Evolutionary conservation across 208 protist genomes (phyloP), one percentile per base, ranked within the genome.

Genomic region (Trypanosoma brucei): DNA sequence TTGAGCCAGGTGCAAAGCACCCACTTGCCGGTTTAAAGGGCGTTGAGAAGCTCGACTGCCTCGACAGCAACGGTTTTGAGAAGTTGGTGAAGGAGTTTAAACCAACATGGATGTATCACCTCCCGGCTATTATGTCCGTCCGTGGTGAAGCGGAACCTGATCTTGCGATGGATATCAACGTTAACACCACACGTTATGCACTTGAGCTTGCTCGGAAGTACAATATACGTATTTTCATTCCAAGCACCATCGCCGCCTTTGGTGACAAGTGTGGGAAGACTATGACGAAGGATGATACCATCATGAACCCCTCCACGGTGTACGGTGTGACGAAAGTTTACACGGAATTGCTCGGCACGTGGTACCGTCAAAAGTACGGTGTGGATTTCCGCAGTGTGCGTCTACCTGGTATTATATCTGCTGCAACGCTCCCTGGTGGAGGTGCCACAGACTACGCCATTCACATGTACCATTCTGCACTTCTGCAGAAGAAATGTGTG

Each of bases 241-340:
- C 93, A 8, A 88, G 75, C 34, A 89, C 88, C 11, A 97, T 97
- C 51, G 93, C 88, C 39, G 92, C 83, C 14, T 97, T 96, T 68
- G 86, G 86, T 6, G 80, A 83, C 31, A 69, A 84, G 3, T 84
- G 79, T 14, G 89, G 89, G n/a, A 73, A 68, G 14, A 63, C 82
- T 6, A 62, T 64, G 11, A 94, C 86, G 34, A 87, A 94, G 14
- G 81, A 97, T 63, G 56, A 80, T 46, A 92, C 83, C 0, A 83
- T 96, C 36, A 65, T 89, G 70, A 70, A 88, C 54, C 93, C 93
- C 3, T 92, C 72, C 0, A 96, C 92, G 22, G 78, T 97, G 6
- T 97, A 96, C 68, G 90, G 90, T 34, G 75, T 95, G 14, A 84
- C 84, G 1, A 96, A 96, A 70, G 74, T 97, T 37, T 88, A 94